Evolutionary conservation across 1,284 basidiomycete species (phyloP).

Genomic region (Trametes versicolor): DNA sequence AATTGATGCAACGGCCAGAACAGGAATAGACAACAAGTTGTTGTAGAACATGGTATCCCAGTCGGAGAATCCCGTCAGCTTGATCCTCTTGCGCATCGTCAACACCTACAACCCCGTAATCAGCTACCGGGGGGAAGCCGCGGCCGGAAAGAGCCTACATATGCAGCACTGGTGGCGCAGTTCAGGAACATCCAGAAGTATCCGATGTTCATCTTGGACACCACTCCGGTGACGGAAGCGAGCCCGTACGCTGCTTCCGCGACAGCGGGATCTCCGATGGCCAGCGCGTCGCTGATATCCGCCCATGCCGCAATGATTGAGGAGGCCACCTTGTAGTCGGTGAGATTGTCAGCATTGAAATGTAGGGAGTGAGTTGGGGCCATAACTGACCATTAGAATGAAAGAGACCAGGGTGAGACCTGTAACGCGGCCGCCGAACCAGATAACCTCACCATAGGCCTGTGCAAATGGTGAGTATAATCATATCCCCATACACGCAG

Average conservation of each 20-base stretch:
- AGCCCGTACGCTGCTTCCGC: slow-evolving; percentile 51
- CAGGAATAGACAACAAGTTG: slow-evolving; percentile 95
- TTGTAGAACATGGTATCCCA: slow-evolving; percentile 99
- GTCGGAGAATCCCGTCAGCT: slow-evolving; percentile 97
- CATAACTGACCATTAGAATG: slow-evolving; percentile 82
- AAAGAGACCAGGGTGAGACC: slow-evolving; percentile 91
- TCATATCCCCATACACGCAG: too few relatives aligned
- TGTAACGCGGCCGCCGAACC: slow-evolving; percentile 95
- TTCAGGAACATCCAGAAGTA: slow-evolving; percentile 98
- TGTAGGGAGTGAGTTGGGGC: neutral
- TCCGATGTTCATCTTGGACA: slow-evolving; percentile 78
- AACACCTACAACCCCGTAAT: slow-evolving; percentile 68
- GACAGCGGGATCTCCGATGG: slow-evolving; percentile 54
- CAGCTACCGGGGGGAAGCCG: neutral
- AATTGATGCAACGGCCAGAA: slow-evolving; percentile 87
- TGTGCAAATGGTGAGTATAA: slow-evolving; percentile 35
- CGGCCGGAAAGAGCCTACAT: slow-evolving; percentile 62
- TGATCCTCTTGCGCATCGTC: slow-evolving; percentile 97
- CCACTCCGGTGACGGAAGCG: slow-evolving; percentile 56
- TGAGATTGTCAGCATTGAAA: slow-evolving; percentile 7
- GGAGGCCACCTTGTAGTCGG: slow-evolving; percentile 77
- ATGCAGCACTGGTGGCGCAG: slow-evolving; percentile 91
- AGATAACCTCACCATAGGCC: slow-evolving; percentile 98
- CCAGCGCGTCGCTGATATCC: slow-evolving; percentile 74
- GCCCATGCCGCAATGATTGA: slow-evolving; percentile 97